phyloP scores from a whole-genome alignment of 1,284 basidiomycete species.

The Mrakiaceae sp. region DNA sequence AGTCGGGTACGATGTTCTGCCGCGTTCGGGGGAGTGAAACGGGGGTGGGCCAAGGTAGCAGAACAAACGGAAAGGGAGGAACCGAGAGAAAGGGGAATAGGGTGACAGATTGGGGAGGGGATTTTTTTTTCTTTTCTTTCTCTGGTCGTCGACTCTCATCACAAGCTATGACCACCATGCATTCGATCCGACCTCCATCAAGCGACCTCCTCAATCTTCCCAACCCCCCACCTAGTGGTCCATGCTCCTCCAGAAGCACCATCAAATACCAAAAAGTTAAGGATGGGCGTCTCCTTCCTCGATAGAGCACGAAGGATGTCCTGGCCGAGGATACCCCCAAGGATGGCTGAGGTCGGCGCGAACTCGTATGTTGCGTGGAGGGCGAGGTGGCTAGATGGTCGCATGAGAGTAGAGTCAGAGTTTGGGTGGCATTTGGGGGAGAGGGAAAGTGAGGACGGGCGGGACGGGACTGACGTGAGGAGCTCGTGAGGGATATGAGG shows the following conservation, averaged over 20 bases:
- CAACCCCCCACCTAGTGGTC: background rate
- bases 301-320: conserved; percentile 87
- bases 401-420: background rate
- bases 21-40: too few species aligned
- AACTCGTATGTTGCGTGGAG: conserved; percentile 71
- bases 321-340: conserved; percentile 89
- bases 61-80: too few species aligned
- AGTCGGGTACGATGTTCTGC: too few species aligned
- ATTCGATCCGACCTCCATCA: too few species aligned
- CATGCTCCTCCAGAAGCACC: conserved; percentile 53
- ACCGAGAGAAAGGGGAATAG: too few species aligned
- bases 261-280: conserved; percentile 85
- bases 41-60: too few species aligned
- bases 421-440: background rate
- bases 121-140: too few species aligned
- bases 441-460: conserved; percentile 2
- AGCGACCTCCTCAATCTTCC: background rate
- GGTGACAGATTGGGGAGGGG: too few species aligned
- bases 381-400: conserved; percentile 43
- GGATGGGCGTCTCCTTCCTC: conserved; percentile 78
- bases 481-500: background rate
- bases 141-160: too few species aligned
- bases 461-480: conserved; percentile 32
- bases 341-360: conserved; percentile 77
- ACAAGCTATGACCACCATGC: too few species aligned